Conservation (phyloP, 1,139 yeast species). For the Taphrina sp. region DNA sequence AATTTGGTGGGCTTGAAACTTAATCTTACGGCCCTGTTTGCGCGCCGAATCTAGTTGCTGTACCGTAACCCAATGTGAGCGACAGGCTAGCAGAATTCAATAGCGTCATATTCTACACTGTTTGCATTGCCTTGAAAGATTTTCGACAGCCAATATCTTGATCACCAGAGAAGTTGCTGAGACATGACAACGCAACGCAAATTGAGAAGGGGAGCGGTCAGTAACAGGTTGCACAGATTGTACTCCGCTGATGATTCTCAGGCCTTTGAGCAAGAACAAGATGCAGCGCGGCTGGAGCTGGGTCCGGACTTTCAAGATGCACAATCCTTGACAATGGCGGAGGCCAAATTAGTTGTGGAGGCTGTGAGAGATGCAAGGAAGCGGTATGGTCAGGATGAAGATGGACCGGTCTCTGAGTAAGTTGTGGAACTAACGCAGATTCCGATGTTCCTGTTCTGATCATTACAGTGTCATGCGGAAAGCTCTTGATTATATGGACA, state of each 20-base stretch:
- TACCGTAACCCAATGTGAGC: no score
- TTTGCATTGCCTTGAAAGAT: no score
- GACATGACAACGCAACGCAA: slow-evolving; percentile 26
- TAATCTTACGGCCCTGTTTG: no score
- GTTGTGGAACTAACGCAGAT: no score
- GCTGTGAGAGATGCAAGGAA: slow-evolving; percentile 33
- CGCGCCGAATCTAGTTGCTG: no score
- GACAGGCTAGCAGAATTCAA: no score
- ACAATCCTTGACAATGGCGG: slow-evolving; percentile 35
- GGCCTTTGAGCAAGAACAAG: slow-evolving; percentile 33
- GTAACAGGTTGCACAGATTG: neutral
- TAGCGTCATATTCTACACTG: no score
- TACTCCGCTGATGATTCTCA: neutral
- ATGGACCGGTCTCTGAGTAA: slow-evolving; percentile 36
- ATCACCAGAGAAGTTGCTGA: no score
- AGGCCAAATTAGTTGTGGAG: slow-evolving; percentile 35
- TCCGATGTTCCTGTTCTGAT: no score
- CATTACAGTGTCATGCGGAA: slow-evolving; percentile 68
- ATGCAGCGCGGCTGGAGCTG: slow-evolving; percentile 34
- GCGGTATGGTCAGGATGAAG: slow-evolving; percentile 32
- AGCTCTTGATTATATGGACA: slow-evolving; percentile 81
- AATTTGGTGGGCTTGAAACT: no score
- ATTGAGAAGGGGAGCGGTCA: slow-evolving; percentile 19
- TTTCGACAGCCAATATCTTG: no score
- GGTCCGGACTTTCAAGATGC: slow-evolving; percentile 36